Base-by-base conservation (phyloP, 768 basidiomycete species). In the Suillus variegatus region DNA sequence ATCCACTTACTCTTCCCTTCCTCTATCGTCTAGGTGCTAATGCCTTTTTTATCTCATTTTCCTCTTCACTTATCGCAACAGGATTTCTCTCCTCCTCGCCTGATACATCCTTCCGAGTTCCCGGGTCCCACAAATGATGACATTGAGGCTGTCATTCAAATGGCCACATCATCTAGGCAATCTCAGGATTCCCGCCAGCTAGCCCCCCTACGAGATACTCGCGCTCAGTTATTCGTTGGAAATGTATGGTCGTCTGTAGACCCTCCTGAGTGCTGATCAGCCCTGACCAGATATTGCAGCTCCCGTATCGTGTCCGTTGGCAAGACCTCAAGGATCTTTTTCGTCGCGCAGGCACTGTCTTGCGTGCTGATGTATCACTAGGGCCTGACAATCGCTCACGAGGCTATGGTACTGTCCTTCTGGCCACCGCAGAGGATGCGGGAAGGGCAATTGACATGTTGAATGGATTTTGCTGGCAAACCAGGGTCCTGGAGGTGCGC, bases 301-400 rank as follows among this genome's bases (percentile, higher is more conserved):
- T 99, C 32, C 97, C 97, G 0, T 99, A 97, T 78, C 85, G 97
- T 66, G 96, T 98, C 46, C 88, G 97, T 63, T 99, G 97, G 97
- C 97, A 99, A 81, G 97, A 99, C 80, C 86, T 99, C 67, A 99
- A 99, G 72, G 97, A 99, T 76, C 87, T 99, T 61, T 98, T 99
- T 78, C 88, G 97, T 44, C 92, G 93, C 69, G 93, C 97, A 7
- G 97, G 97, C 49, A 97, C 93, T 36, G 89, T 96, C 68, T 80
- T 94, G 44, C 84, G 92, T 58, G 90, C 95, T 47, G 87, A 90
- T 74, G 86, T 93, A 68, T 85, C 91, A 63, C 82, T 93, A 40
- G 87, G 93, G 5, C 92, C 93, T 3, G 94, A 95, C 76, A 97
- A 97, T 76, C 85, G 97, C 70, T 94, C 92, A 55, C 85, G 96